phyloP scores from a whole-genome alignment of 106 monocot species.

The Allium fistulosum region DNA sequence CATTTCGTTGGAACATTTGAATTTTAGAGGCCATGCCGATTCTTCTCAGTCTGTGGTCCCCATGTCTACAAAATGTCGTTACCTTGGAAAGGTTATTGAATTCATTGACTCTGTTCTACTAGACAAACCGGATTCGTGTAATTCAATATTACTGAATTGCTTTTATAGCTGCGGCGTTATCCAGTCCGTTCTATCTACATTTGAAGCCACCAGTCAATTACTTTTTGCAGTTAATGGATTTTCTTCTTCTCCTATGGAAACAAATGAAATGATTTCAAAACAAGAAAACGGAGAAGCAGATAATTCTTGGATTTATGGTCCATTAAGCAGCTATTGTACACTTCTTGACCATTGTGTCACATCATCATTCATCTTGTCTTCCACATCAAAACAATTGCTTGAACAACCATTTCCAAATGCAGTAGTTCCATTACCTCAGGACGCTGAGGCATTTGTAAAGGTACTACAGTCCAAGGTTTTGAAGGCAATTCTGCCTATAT shows the following conservation, averaged over 20 bases:
- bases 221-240: conserved; percentile 76
- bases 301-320: conserved; percentile 84
- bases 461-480: conserved; percentile 83
- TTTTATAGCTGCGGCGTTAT: conserved; percentile 77
- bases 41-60: conserved; percentile 41
- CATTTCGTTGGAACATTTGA: conserved; percentile 76
- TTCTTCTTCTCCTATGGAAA: conserved; percentile 95
- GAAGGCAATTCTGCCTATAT: conserved; percentile 90
- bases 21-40: conserved; percentile 51
- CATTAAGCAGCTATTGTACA: conserved; percentile 68
- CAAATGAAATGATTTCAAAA: conserved; percentile 43
- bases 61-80: conserved; percentile 79
- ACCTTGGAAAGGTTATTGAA: conserved; percentile 86
- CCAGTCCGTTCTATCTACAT: conserved; percentile 73
- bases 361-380: conserved; percentile 74
- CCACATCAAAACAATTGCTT: conserved; percentile 77
- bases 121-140: conserved; percentile 91
- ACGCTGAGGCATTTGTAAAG: conserved; percentile 82
- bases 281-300: conserved; percentile 66
- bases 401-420: conserved; percentile 70
- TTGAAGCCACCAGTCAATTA: conserved; percentile 95
- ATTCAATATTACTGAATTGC: conserved; percentile 78
- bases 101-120: conserved; percentile 78
- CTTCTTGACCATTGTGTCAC: conserved; percentile 90
- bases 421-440: conserved; percentile 45